phyloP scores from a whole-genome alignment of 345 rosid species.

The Populus ilicifolia region DNA sequence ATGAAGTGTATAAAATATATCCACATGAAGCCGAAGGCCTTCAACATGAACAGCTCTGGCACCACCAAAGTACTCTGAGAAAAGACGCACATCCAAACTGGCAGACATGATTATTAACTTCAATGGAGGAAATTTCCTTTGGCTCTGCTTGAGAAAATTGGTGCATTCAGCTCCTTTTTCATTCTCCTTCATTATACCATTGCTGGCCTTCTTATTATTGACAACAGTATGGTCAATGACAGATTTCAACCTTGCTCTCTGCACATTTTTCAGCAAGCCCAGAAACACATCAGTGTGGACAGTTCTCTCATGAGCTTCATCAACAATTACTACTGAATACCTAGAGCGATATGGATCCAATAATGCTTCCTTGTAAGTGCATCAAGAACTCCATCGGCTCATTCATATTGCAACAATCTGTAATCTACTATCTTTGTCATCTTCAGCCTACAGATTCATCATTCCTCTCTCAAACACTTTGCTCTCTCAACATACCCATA shows the following conservation, averaged over 20 bases:
- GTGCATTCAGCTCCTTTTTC: slow-evolving; percentile 30
- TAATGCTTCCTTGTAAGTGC: slow-evolving; percentile 63
- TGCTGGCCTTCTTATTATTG: slow-evolving; percentile 26
- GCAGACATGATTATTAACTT: slow-evolving; percentile 94
- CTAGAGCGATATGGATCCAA: slow-evolving; percentile 79
- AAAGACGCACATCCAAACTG: slow-evolving; percentile 86
- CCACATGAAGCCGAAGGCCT: slow-evolving; percentile 83
- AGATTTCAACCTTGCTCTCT: slow-evolving; percentile 49
- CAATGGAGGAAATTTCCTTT: slow-evolving; percentile 53
- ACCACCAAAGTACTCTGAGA: slow-evolving; percentile 75
- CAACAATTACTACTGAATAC: slow-evolving; percentile 76
- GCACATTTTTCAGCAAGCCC: slow-evolving; percentile 79
- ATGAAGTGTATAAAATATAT: slow-evolving; percentile 58
- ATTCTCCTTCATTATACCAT: slow-evolving; percentile 22
- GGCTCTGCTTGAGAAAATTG: slow-evolving; percentile 41
- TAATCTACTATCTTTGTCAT: too few relatives aligned
- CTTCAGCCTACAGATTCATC: too few relatives aligned
- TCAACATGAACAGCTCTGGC: slow-evolving; percentile 84
- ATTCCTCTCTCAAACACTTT: too few relatives aligned
- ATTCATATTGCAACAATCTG: background rate
- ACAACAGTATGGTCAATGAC: slow-evolving; percentile 17
- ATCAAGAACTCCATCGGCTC: slow-evolving; percentile 17
- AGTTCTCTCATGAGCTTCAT: slow-evolving; percentile 97
- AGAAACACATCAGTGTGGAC: slow-evolving; percentile 86
- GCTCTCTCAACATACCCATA: too few relatives aligned